These are phyloP conservation scores for Candida sphagnicola DNA, from an alignment of 805 yeast species.

Conservation along the genomic window DNA sequence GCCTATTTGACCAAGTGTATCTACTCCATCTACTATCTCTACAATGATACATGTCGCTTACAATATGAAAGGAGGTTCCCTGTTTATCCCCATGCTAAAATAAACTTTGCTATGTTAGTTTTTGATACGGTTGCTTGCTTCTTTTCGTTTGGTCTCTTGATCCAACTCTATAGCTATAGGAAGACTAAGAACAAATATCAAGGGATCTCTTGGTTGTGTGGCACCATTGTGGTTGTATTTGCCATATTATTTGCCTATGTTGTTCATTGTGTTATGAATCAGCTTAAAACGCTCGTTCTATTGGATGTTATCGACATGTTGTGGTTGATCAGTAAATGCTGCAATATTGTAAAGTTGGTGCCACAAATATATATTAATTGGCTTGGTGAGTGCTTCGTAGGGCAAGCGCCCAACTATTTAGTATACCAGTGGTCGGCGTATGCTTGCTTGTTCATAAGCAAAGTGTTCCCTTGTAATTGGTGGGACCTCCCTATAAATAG, in stretches of 20 bases:
- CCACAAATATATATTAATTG: slow-evolving; percentile 43
- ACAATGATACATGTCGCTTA: slow-evolving; percentile 4
- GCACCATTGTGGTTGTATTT: slow-evolving; percentile 5
- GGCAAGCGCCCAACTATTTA: slow-evolving; percentile 7
- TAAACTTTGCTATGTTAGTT: slow-evolving; percentile 15
- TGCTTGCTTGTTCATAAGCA: slow-evolving; percentile 7
- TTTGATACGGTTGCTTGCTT: slow-evolving; percentile 10
- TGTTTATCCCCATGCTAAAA: slow-evolving; percentile 17
- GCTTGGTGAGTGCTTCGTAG: slow-evolving; percentile 26
- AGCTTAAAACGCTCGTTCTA: slow-evolving; percentile 15
- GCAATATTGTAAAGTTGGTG: slow-evolving; percentile 20
- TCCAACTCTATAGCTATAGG: slow-evolving; percentile 18
- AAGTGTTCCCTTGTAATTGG: slow-evolving; percentile 12
- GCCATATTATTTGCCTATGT: slow-evolving; percentile 6
- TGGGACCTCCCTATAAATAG: slow-evolving; percentile 18
- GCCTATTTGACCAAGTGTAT: slow-evolving; percentile 6
- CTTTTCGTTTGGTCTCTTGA: slow-evolving; percentile 13
- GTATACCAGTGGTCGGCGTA: slow-evolving; percentile 6
- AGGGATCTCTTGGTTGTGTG: slow-evolving; percentile 21
- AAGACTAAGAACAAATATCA: slow-evolving; percentile 34
- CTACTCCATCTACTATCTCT: slow-evolving; percentile 8
- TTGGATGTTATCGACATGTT: slow-evolving; percentile 40
- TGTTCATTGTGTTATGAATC: background rate
- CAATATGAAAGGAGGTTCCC: slow-evolving; percentile 28
- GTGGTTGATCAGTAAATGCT: slow-evolving; percentile 31